phyloP scores from a whole-genome alignment of 305 asterid species.

The Nicotiana rustica region DNA sequence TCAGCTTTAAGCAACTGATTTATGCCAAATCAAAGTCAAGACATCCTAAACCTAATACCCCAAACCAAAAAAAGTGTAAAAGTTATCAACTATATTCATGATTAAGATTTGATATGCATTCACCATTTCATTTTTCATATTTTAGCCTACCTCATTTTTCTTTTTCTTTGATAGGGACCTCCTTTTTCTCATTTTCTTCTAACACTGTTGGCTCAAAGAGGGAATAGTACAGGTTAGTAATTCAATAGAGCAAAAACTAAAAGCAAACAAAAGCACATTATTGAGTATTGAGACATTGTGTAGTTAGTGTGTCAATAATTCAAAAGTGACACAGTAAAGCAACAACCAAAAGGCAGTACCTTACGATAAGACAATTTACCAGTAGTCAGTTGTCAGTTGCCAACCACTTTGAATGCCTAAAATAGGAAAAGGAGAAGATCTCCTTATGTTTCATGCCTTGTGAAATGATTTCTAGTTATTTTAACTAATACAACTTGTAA shows the following conservation, averaged over 20 bases:
- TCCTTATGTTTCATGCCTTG: background rate
- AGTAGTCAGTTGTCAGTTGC: background rate
- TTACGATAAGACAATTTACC: too few species aligned
- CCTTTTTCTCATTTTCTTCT: background rate
- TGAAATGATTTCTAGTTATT: background rate
- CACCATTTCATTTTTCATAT: background rate
- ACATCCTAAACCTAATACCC: background rate
- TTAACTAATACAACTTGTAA: background rate
- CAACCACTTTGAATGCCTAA: background rate
- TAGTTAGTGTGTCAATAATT: background rate
- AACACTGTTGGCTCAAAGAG: background rate
- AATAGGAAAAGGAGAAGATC: background rate
- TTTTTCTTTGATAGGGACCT: constrained; percentile 11
- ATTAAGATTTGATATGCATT: background rate
- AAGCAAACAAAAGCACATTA: too few species aligned
- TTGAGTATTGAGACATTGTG: background rate
- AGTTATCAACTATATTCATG: background rate
- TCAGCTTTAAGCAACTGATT: background rate
- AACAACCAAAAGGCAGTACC: background rate
- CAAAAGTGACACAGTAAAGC: background rate
- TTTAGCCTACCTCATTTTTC: background rate
- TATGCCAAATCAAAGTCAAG: background rate
- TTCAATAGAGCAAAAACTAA: background rate
- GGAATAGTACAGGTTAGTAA: background rate
- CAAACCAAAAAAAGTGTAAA: background rate